Base-by-base conservation (phyloP, 2,329 filamentous ascomycete genomes). In the Lecanoromycetidae sp. region DNA sequence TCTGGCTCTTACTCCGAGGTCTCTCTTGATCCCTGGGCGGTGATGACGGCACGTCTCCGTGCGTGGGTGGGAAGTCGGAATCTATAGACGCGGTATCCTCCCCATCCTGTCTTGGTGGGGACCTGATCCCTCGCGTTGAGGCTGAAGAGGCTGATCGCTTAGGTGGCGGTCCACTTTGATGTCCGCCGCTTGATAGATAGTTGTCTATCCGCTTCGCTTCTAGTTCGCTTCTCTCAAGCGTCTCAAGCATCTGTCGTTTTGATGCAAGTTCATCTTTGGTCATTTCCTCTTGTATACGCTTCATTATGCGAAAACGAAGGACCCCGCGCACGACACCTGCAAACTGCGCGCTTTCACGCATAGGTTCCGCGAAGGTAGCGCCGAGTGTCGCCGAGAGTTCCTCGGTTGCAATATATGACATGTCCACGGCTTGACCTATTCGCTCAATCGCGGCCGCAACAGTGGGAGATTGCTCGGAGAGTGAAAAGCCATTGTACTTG, bases 261-360 rank as follows among this genome's bases (percentile, higher is more conserved):
- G 90, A 94, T 46, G 82, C 76, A 9, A 98, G 71, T 58, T 98
- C 88, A 50, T 98, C 91, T 36, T 82, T 82, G 1, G 91, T 96
- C 80, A 96, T 90, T 61, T 98, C 91, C 63, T 96, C 87, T 61
- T 98, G 91, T 44, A 98, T 86, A 38, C 91, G 77, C 69, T 98
- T 98, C 52, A 95, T 69, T 2, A 96, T 82, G 13, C 91, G 75
- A 62, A 95, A 98, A 54, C 85, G 79, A 46, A 98, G 70, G 27
- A 98, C 90, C 55, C 73, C 84, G 34, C 88, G 79, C 3, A 98
- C 91, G 1, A 98, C 87, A 9, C 91, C 86, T 0, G 91, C 91
- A 62, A 98, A 98, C 60, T 98, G 91, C 10, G 91, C 88, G 58
- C 87, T 94, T 66, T 98, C 91, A 46, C 93, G 79, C 87, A 98